Base-by-base conservation (phyloP, 2,329 filamentous ascomycete genomes). In the Fusarium odoratissimum region DNA sequence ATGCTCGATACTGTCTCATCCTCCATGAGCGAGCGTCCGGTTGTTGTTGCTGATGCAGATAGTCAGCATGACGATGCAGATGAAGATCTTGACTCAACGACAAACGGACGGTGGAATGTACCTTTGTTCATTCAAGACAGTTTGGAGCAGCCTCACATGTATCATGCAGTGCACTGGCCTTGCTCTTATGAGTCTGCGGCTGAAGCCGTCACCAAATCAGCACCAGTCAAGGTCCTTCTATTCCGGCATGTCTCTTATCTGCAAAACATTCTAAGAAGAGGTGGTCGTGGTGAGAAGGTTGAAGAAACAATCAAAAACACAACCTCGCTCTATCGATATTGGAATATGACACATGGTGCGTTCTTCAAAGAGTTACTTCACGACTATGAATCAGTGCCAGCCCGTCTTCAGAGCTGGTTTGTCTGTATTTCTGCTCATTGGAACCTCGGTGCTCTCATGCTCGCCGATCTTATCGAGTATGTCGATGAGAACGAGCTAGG, bases 1-100 rank as follows among this genome's bases (percentile, higher is more conserved):
- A 90, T 90, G 88, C 87, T 89, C 52, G 88, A 90, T 72, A 90
- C 88, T 0, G 78, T 89, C 13, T 88, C 86, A 0, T 84, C 88
- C 0, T 86, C 87, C 3, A 87, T 90, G 82, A 83, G 86, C 38
- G 70, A 79, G 64, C 69, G 78, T 30, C 76, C 78, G 0, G 76
- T 83, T 8, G 80, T 81, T 0, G 78, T 84, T 5, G 74, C 78
- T 2, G 82, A 83, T 48, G 80, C 83, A n/a, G 81, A 83, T 49
- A 82, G 81, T 49, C 81, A 82, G 38, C 80, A 79, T 59, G 77
- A 80, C 13, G 76, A 71, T 28, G 71, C 63, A 40, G 64, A 64
- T 23, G 73, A 76, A 11, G 65, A 71, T 13, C 33, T 71, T 6
- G 65, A 72, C 8, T 35, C 55, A 13, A 38, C 51, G 2, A 60